Evolutionary conservation across 2,329 filamentous ascomycete species (phyloP), one percentile per base, ranked within the genome.

Genomic region (Ramularia endophylla): DNA sequence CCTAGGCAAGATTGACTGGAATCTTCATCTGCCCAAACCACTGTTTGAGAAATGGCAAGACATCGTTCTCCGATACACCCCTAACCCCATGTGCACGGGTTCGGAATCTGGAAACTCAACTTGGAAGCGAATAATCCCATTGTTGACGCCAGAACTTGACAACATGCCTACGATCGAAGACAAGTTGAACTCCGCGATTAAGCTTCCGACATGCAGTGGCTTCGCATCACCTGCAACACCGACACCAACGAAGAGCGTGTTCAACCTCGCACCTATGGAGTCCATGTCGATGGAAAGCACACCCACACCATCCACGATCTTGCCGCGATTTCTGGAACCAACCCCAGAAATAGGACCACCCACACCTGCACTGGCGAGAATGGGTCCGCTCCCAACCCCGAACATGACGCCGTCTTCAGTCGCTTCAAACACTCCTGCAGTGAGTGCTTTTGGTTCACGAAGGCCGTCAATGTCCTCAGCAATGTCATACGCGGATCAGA

Each of bases 31-130:
- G 50, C 83, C 87, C 1, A 88, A 95, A 53, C 76, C 83, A 3
- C 77, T 86, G 8, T 97, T 95, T 68, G 84, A 92, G 63, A 81
- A 85, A 51, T 98, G 92, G 92, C 90, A 87, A 32, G 87, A 95
- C 49, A 83, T 95, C 50, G 86, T 97, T 39, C 70, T 95, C 52
- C 86, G 85, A 65, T 85, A 88, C 57, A 89, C 85, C 11, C 85
- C 87, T 15, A 69, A 68, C 27, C 48, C 59, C 57, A 12, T 17
- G 6, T 55, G 51, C 15, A 44, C 48, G 34, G 39, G 43, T 27
- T 40, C 49, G 13, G 22, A 36, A 3, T 37, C 43, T 11, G 43
- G 38, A 12, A 44, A 43, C 6, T 47, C 49, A 4, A 54, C 50
- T 16, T 73, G 70, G 70, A 69, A 65, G 53, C 54, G 62, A 16